A percentile compares a stretch with the other conserved stretches of the same genome.
phyloP scores from a whole-genome alignment of 202 grass and related monocot genomes.

The Sporobolus alterniflorus region DNA sequence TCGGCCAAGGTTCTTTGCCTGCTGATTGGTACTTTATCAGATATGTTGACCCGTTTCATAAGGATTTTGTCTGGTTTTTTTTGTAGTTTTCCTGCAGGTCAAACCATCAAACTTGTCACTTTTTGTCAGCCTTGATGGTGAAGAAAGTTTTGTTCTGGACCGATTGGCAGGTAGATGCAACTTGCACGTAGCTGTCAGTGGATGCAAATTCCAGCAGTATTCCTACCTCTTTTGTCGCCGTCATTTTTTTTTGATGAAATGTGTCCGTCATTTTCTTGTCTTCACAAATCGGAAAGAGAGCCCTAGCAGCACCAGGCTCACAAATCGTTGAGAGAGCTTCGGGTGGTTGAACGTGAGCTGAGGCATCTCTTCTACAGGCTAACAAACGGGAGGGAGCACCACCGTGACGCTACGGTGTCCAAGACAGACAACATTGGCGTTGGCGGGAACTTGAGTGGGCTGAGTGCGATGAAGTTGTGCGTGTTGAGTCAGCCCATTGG shows the following conservation, averaged over 20 bases:
- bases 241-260: neutral
- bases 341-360: no score
- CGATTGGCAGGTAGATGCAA: slow-evolving; percentile 4
- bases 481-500: no score
- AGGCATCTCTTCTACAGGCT: no score
- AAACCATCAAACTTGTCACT: neutral
- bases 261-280: no score
- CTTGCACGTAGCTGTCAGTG: neutral
- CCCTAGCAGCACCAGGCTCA: no score
- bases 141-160: neutral
- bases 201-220: neutral
- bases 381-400: no score
- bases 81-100: neutral
- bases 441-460: no score
- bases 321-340: no score
- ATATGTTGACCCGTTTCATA: neutral
- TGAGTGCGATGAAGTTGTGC: no score
- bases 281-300: no score
- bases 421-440: no score
- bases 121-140: neutral
- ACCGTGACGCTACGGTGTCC: no score
- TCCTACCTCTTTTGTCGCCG: neutral
- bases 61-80: slow-evolving; percentile 10
- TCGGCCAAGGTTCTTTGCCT: neutral
- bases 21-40: neutral